Evolutionary conservation across 768 basidiomycete species (phyloP).

Genomic region (Amanita inopinata): DNA sequence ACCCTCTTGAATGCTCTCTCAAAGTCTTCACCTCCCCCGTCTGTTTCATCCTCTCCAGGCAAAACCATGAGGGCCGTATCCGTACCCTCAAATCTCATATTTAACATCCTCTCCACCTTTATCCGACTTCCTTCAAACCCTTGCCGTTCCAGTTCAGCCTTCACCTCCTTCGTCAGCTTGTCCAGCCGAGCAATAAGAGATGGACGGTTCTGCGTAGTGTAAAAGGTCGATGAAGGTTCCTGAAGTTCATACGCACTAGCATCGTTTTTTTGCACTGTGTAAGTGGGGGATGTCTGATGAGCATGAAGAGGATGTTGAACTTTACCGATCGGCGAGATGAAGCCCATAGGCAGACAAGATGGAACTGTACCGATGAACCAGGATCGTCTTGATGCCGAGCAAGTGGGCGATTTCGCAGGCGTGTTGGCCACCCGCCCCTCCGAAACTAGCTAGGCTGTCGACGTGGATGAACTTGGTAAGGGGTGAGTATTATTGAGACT

Average conservation of each 20-base stretch:
- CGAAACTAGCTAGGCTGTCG: slow-evolving; percentile 71
- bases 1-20: slow-evolving; percentile 68
- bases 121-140: slow-evolving; percentile 75
- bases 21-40: slow-evolving; percentile 59
- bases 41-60: slow-evolving; percentile 32
- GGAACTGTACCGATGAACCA: slow-evolving; percentile 88
- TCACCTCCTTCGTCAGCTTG: slow-evolving; percentile 53
- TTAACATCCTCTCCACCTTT: slow-evolving; percentile 70
- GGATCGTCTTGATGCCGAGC: slow-evolving; percentile 78
- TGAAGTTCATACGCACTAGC: slow-evolving; percentile 74
- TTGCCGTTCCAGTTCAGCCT: slow-evolving; percentile 58
- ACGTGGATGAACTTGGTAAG: slow-evolving; percentile 6
- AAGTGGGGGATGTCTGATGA: too few relatives aligned
- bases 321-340: slow-evolving; percentile 71
- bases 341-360: slow-evolving; percentile 91
- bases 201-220: slow-evolving; percentile 45
- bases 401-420: slow-evolving; percentile 86
- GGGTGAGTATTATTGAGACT: background rate
- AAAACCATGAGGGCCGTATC: slow-evolving; percentile 90
- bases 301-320: too few relatives aligned
- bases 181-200: slow-evolving; percentile 59
- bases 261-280: too few relatives aligned
- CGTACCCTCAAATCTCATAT: slow-evolving; percentile 90
- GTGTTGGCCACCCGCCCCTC: slow-evolving; percentile 86
- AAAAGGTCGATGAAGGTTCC: slow-evolving; percentile 82